Evolutionary conservation across 306 rosid genomes (phyloP).

Genomic region (Trifolium fragiferum): DNA sequence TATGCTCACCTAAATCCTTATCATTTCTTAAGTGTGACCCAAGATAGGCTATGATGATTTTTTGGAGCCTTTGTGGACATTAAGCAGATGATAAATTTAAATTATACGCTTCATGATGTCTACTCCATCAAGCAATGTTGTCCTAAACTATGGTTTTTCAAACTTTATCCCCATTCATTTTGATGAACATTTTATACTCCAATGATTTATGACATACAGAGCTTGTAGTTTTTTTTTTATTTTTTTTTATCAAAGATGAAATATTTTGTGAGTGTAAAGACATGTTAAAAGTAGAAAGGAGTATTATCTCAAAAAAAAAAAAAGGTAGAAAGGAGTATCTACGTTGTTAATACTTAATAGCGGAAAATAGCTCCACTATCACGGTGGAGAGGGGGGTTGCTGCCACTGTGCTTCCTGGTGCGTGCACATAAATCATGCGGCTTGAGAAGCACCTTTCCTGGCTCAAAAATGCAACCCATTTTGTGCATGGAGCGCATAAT

Average conservation of each 20-base stretch:
- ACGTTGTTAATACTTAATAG: background rate
- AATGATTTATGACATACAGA: conserved; percentile 30
- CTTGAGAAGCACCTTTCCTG: background rate
- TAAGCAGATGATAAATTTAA: conserved; percentile 11
- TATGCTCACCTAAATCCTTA: conserved; percentile 22
- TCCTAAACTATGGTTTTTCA: background rate
- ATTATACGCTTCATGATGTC: conserved; percentile 18
- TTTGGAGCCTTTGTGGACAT: conserved; percentile 16
- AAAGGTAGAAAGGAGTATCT: conserved; percentile 19
- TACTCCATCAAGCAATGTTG: background rate
- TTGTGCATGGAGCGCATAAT: background rate
- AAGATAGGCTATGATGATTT: conserved; percentile 34
- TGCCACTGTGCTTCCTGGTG: background rate
- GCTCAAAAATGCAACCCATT: background rate
- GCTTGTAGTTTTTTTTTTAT: background rate
- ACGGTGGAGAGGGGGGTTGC: background rate
- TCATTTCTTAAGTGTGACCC: conserved; percentile 23
- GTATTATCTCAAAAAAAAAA: background rate
- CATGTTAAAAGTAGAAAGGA: conserved; percentile 20
- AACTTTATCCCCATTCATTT: conserved; percentile 18
- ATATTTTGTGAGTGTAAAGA: conserved; percentile 19
- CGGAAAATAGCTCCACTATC: background rate
- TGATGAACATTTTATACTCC: conserved; percentile 21
- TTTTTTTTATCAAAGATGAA: background rate
- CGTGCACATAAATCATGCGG: background rate